Conservation (phyloP, 495 filamentous ascomycete species). For the Eremomyces bilateralis region DNA sequence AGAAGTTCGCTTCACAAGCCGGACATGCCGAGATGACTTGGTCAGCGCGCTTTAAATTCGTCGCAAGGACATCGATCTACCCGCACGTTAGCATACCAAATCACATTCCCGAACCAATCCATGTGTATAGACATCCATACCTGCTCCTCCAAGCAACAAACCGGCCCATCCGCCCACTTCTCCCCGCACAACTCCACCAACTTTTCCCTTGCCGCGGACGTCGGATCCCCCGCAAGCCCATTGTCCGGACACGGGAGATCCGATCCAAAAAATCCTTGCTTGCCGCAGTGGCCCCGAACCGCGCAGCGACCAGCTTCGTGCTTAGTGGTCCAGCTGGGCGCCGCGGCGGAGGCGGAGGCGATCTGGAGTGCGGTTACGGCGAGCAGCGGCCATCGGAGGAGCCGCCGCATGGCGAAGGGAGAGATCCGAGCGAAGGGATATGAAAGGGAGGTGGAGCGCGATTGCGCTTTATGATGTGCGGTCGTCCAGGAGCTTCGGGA, state of each 20-base stretch:
- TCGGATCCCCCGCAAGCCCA: slow-evolving; percentile 51
- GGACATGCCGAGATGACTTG: slow-evolving; percentile 79
- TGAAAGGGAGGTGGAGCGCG: too few relatives aligned
- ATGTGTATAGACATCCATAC: slow-evolving; percentile 24
- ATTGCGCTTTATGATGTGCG: too few relatives aligned
- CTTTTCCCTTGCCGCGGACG: slow-evolving; percentile 43
- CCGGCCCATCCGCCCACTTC: slow-evolving; percentile 58
- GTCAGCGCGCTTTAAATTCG: slow-evolving; percentile 69
- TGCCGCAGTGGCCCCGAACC: slow-evolving; percentile 76
- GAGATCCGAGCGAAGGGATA: too few relatives aligned
- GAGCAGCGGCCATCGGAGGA: too few relatives aligned
- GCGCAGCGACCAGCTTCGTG: slow-evolving; percentile 85
- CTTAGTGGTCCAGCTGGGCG: slow-evolving; percentile 26
- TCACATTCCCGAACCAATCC: too few relatives aligned
- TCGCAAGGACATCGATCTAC: slow-evolving; percentile 54
- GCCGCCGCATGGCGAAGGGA: too few relatives aligned
- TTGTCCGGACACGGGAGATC: slow-evolving; percentile 92
- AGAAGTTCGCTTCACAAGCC: slow-evolving; percentile 92
- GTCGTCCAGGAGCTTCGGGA: too few relatives aligned
- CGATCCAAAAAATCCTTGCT: slow-evolving; percentile 64
- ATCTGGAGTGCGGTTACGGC: too few relatives aligned
- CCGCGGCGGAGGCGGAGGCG: too few relatives aligned
- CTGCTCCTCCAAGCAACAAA: slow-evolving; percentile 74
- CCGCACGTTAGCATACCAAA: too few relatives aligned
- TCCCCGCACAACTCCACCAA: slow-evolving; percentile 69